Base-by-base conservation (phyloP, 176 grass and related monocot species). In the Bonia amplexicaulis region DNA sequence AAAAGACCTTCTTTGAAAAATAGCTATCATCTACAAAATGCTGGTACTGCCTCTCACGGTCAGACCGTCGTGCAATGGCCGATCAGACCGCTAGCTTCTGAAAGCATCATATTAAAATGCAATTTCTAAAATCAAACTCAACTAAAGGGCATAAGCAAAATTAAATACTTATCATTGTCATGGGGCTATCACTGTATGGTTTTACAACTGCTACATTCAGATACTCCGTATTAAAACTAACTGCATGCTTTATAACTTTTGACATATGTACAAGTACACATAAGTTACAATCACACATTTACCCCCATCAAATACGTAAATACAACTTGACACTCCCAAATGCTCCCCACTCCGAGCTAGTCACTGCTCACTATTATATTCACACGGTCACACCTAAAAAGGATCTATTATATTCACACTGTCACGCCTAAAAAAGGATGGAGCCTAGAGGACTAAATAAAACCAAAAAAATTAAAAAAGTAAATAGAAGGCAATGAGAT, bases 201-300 rank as follows among this genome's bases (percentile, higher is more conserved):
- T 4, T 37, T 37, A 37, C 35, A 37, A 7, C 8, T n/a, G 10
- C 41, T 41, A 37, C 48, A 31, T 72, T 26, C 51, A 19, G 22
- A 52, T 45, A 49, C 49, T 20, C 4, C 16, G 1, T 15, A 16
- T 23, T 47, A 71, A 26, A 76, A 70, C 23, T 17, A 83, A 49
- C 3, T 19, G 4, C 61, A 73, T 83, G 62, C 9, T 77, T 64
- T 39, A 80, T 69, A 80, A 80, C 62, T 76, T 55, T 74, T 5
- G 33, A 80, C 16, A 75, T 75, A 63, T 84, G 80, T 87, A 87
- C 75, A 91, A 39, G 80, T 87, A 87, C 75, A 87, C n/a, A 70
- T 12, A 69, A 73, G 22, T 80, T 91, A 80, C 76, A 87, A 31
- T 72, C 42, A 76, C 69, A 87, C 40, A 63, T 20, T 8, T 0